Evolutionary conservation across 2,329 filamentous ascomycete species (phyloP).

Genomic region (Dendryphion nanum): DNA sequence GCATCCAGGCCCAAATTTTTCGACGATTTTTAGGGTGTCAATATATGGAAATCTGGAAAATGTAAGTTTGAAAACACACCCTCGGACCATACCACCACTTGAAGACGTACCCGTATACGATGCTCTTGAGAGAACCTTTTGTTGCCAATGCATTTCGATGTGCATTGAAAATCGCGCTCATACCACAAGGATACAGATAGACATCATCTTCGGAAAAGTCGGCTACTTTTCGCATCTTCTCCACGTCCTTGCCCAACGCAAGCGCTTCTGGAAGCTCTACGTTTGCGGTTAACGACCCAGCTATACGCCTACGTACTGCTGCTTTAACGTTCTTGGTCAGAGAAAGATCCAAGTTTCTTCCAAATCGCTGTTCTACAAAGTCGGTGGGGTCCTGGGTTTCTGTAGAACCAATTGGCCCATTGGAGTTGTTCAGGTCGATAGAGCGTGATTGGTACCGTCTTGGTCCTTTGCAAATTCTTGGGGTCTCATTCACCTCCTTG

Average conservation of each 20-base stretch:
- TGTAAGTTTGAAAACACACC: slow-evolving; percentile 7
- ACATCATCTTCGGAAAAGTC: slow-evolving; percentile 82
- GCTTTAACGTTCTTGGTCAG: slow-evolving; percentile 79
- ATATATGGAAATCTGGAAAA: slow-evolving; percentile 77
- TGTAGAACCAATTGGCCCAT: slow-evolving; percentile 19
- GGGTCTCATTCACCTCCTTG: slow-evolving; percentile 34
- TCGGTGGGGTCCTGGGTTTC: slow-evolving; percentile 66
- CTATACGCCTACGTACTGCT: slow-evolving; percentile 83
- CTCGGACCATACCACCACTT: too few relatives aligned
- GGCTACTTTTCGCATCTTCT: slow-evolving; percentile 46
- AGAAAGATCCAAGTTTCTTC: slow-evolving; percentile 79
- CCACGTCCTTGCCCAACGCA: slow-evolving; percentile 46
- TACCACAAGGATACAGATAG: slow-evolving; percentile 83
- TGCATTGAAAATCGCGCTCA: slow-evolving; percentile 91
- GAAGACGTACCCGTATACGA: slow-evolving; percentile 78
- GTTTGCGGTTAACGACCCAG: slow-evolving; percentile 75
- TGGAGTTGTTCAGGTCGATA: slow-evolving; percentile 39
- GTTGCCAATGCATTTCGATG: slow-evolving; percentile 71
- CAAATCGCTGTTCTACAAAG: slow-evolving; percentile 93
- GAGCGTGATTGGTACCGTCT: slow-evolving; percentile 72
- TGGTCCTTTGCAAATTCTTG: slow-evolving; percentile 65
- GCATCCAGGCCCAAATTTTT: slow-evolving; percentile 91
- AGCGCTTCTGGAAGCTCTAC: slow-evolving; percentile 63
- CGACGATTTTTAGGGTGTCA: slow-evolving; percentile 88
- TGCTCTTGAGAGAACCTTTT: slow-evolving; percentile 67